Conservation (phyloP, 2,329 filamentous ascomycete species). For the Fusarium udum region DNA sequence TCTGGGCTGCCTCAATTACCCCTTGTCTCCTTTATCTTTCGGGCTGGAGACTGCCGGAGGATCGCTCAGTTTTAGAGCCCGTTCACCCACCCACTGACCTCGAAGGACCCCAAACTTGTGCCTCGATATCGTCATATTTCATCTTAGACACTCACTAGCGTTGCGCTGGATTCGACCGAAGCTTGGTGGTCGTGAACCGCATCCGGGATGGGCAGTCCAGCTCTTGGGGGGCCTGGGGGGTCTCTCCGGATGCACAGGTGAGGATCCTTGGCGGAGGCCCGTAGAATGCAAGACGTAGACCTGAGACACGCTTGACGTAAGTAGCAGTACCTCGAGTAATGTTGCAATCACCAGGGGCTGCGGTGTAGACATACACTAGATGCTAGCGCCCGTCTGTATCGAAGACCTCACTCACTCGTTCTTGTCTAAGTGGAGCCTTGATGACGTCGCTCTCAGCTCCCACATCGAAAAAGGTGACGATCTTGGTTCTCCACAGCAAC, state of each 20-base stretch:
- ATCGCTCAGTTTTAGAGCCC: slow-evolving; percentile 13
- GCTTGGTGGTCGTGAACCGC: slow-evolving; percentile 40
- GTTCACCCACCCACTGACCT: slow-evolving; percentile 15
- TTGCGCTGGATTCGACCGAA: slow-evolving; percentile 28
- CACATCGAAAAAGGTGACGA: slow-evolving; percentile 40
- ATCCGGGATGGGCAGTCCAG: slow-evolving; percentile 37
- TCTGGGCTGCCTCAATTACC: slow-evolving; percentile 1
- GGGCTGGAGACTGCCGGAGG: slow-evolving; percentile 24
- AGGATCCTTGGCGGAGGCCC: slow-evolving; percentile 23
- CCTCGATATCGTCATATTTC: slow-evolving; percentile 43
- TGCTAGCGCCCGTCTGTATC: slow-evolving; percentile 29
- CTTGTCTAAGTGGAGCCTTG: slow-evolving; percentile 36
- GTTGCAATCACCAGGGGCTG: slow-evolving; percentile 9
- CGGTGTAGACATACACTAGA: slow-evolving; percentile 15
- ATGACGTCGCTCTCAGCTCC: slow-evolving; percentile 43
- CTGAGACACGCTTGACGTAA: slow-evolving; percentile 27
- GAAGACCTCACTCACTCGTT: slow-evolving; percentile 16
- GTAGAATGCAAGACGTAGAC: slow-evolving; percentile 30
- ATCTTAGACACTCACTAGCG: slow-evolving; percentile 39
- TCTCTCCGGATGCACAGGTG: slow-evolving; percentile 25
- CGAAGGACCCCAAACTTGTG: slow-evolving; percentile 15
- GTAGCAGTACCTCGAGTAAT: slow-evolving; percentile 25
- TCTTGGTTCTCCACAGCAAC: slow-evolving; percentile 45
- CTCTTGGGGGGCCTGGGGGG: slow-evolving; percentile 10
- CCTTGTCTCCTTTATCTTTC: slow-evolving; percentile 19